A percentile compares a stretch with the other conserved stretches of the same genome.
Evolutionary conservation across 345 rosid species (phyloP).

Genomic region (Limnanthes douglasii): DNA sequence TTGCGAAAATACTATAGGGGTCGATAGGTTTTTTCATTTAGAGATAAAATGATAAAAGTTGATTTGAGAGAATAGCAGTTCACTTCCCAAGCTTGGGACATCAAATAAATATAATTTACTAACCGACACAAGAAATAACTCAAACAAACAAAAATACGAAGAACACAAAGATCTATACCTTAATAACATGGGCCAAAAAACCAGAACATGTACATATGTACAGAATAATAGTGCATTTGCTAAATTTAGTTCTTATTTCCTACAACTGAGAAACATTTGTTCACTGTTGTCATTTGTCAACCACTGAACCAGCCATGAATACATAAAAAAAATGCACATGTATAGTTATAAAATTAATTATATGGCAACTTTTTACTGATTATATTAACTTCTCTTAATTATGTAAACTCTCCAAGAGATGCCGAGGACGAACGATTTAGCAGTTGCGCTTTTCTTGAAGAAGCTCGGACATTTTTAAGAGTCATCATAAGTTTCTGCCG

Average conservation of each 20-base stretch:
- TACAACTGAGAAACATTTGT: constrained; percentile 5
- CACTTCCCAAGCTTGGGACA: too few species aligned
- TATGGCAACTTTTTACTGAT: neutral
- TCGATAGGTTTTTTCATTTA: too few species aligned
- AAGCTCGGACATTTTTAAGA: constrained; percentile 65
- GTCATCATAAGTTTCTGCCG: constrained; percentile 97
- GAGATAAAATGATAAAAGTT: too few species aligned
- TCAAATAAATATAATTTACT: constrained; percentile 28
- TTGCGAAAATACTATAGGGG: too few species aligned
- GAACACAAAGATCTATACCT: constrained; percentile 11
- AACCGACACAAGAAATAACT: constrained; percentile 16
- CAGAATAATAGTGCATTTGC: constrained; percentile 15
- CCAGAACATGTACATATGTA: constrained; percentile 15
- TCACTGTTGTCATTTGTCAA: too few species aligned
- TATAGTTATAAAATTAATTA: neutral
- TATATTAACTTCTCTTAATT: too few species aligned
- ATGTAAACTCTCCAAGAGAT: constrained; percentile 27
- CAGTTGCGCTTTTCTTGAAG: constrained; percentile 34
- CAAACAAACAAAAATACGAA: neutral
- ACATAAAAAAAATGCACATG: too few species aligned
- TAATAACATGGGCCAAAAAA: constrained; percentile 5
- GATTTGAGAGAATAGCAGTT: too few species aligned
- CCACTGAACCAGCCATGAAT: constrained; percentile 1
- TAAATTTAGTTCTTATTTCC: constrained; percentile 7
- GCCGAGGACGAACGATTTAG: constrained; percentile 36